These are phyloP conservation scores for Chimonanthus praecox DNA, from an alignment of 164 flowering plant species.

Conservation along the genomic window DNA sequence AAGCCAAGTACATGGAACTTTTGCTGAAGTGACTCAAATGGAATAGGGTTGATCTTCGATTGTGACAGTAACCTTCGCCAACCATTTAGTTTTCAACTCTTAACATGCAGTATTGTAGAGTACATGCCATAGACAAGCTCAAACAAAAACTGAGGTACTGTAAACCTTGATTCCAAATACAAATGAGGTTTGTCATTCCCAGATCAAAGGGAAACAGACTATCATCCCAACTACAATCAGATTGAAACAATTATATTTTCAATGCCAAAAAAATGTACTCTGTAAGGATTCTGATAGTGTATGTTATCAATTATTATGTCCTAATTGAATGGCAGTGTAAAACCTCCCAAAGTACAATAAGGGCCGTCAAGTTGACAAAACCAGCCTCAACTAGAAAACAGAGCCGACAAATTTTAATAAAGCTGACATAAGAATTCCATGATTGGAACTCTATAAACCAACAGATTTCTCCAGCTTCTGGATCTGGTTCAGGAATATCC, in stretches of 20 bases:
- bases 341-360: constrained; percentile 7
- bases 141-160: background rate
- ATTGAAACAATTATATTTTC: background rate
- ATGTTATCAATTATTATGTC: constrained; percentile 1
- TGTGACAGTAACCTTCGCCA: too few relatives aligned
- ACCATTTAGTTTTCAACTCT: too few relatives aligned
- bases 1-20: too few relatives aligned
- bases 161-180: background rate
- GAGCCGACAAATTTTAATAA: constrained; percentile 11
- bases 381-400: constrained; percentile 12
- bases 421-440: constrained; percentile 7
- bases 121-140: background rate
- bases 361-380: constrained; percentile 14
- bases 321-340: background rate
- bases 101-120: too few relatives aligned
- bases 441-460: constrained; percentile 43
- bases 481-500: constrained; percentile 96
- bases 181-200: background rate
- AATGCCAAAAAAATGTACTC: background rate
- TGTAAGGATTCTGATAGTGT: background rate
- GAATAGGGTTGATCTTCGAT: too few relatives aligned
- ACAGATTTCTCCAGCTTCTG: constrained; percentile 55
- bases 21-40: too few relatives aligned
- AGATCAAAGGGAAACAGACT: background rate
- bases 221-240: background rate